A percentile compares a stretch with the other conserved stretches of the same genome.
phyloP scores from a whole-genome alignment of 139 green algal genomes.

The Gonium pectorale region DNA sequence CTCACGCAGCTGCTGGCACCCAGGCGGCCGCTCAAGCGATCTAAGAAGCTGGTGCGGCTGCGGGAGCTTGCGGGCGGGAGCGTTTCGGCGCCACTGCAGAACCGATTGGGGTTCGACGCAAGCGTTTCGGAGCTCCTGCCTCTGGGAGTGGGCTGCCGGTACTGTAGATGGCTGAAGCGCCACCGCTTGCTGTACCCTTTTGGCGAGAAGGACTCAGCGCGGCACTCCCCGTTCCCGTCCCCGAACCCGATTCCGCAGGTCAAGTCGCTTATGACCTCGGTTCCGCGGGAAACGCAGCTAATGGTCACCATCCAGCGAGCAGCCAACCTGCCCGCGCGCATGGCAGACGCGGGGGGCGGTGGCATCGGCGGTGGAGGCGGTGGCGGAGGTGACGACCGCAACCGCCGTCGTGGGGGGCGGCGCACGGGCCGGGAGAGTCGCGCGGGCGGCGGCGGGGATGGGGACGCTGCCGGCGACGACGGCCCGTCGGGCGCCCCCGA shows the following conservation, averaged over 20 bases:
- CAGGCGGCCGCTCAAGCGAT: constrained; percentile 32
- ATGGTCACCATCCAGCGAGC: constrained; percentile 68
- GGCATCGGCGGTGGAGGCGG: neutral
- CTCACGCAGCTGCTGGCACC: constrained; percentile 44
- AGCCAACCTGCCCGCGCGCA: constrained; percentile 59
- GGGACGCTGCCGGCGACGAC: neutral
- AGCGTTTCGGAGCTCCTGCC: too few relatives aligned
- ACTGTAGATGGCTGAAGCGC: too few relatives aligned
- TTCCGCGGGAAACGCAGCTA: constrained; percentile 64
- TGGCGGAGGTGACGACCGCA: neutral
- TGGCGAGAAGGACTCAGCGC: too few relatives aligned
- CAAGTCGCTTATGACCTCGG: constrained; percentile 50
- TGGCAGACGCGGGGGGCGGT: neutral
- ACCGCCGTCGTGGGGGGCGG: neutral
- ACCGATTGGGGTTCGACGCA: too few relatives aligned
- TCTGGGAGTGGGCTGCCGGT: too few relatives aligned
- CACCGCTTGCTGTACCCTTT: too few relatives aligned
- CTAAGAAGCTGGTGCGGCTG: constrained; percentile 11
- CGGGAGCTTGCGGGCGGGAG: neutral
- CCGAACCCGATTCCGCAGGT: too few relatives aligned
- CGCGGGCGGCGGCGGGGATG: neutral
- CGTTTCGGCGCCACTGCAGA: too few relatives aligned
- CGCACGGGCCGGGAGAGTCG: neutral
- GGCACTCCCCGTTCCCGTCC: too few relatives aligned
- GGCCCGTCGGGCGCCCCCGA: neutral